Evolutionary conservation across 1,139 yeast genomes (phyloP).

Genomic region (Hansenula sp.): DNA sequence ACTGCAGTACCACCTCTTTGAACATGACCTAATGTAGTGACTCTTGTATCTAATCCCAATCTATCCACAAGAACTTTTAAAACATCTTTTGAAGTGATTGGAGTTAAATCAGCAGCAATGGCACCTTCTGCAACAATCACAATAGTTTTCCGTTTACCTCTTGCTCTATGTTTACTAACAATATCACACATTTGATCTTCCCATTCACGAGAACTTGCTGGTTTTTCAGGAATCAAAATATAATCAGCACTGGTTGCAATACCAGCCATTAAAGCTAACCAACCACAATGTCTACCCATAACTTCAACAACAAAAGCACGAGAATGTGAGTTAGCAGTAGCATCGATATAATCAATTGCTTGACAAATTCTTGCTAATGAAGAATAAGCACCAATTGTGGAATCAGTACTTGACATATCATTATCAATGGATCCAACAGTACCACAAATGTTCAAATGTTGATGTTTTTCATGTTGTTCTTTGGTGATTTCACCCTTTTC

Average conservation of each 20-base stretch:
- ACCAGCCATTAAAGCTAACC: conserved; percentile 97
- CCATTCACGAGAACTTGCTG: conserved; percentile 68
- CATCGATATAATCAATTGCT: conserved; percentile 92
- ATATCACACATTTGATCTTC: conserved; percentile 68
- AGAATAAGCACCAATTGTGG: conserved; percentile 94
- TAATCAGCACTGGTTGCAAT: conserved; percentile 94
- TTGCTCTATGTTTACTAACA: conserved; percentile 69
- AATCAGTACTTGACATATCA: conserved; percentile 95
- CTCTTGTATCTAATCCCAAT: conserved; percentile 88
- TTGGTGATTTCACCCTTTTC: conserved; percentile 47
- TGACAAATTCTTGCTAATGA: conserved; percentile 91
- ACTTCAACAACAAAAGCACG: conserved; percentile 97
- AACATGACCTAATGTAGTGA: conserved; percentile 93
- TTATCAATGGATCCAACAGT: conserved; percentile 96
- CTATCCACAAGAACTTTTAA: conserved; percentile 69
- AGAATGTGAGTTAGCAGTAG: conserved; percentile 95
- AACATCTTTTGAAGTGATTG: conserved; percentile 76
- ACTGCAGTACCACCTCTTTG: conserved; percentile 99
- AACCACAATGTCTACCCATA: conserved; percentile 99
- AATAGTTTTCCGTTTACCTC: conserved; percentile 90
- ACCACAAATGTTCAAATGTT: conserved; percentile 85
- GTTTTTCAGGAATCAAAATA: conserved; percentile 89
- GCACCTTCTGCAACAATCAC: conserved; percentile 99
- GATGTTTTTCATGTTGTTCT: conserved; percentile 55
- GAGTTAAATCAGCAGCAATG: conserved; percentile 73